Percentiles rank a stretch among this genome's conserved stretches.
Evolutionary conservation across 495 filamentous ascomycete genomes (phyloP).

Genomic region (Thozetella sp.): DNA sequence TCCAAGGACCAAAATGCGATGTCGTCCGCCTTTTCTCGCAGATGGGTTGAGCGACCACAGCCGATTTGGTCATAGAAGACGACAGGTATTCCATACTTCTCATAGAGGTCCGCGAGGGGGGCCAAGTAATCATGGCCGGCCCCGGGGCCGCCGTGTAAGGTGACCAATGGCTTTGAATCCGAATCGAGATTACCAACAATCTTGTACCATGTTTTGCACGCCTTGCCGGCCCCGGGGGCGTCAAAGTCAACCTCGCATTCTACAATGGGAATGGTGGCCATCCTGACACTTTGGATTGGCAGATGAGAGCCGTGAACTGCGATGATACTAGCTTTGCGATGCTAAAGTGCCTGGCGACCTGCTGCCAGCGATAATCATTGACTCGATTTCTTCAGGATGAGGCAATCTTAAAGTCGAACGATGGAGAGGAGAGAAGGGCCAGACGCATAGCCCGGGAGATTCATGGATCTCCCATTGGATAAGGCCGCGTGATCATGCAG

Average conservation of each 20-base stretch:
- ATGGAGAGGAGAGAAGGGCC: too few species aligned
- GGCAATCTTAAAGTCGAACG: too few species aligned
- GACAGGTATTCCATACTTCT: slow-evolving; percentile 31
- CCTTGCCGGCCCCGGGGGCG: not conserved
- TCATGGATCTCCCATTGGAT: too few species aligned
- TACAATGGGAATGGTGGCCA: not conserved
- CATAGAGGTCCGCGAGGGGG: slow-evolving; percentile 31
- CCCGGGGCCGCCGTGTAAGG: slow-evolving; percentile 49
- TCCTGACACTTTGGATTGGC: too few species aligned
- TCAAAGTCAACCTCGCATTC: not conserved
- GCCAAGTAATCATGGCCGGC: slow-evolving; percentile 43
- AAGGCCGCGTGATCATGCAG: too few species aligned
- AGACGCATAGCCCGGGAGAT: too few species aligned
- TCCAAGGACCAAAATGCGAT: slow-evolving; percentile 46
- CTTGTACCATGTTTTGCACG: slow-evolving; percentile 7
- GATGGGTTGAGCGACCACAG: slow-evolving; percentile 45
- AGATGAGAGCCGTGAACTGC: too few species aligned
- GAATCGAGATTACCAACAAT: not conserved
- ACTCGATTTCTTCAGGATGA: too few species aligned
- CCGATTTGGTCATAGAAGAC: slow-evolving; percentile 60
- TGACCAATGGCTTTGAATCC: not conserved
- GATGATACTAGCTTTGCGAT: too few species aligned
- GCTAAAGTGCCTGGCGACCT: too few species aligned
- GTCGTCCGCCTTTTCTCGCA: slow-evolving; percentile 42
- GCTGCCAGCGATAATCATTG: too few species aligned